Evolutionary conservation across 371 early-diverging fungal genomes (phyloP).

Genomic region (Capillidium heterosporum): DNA sequence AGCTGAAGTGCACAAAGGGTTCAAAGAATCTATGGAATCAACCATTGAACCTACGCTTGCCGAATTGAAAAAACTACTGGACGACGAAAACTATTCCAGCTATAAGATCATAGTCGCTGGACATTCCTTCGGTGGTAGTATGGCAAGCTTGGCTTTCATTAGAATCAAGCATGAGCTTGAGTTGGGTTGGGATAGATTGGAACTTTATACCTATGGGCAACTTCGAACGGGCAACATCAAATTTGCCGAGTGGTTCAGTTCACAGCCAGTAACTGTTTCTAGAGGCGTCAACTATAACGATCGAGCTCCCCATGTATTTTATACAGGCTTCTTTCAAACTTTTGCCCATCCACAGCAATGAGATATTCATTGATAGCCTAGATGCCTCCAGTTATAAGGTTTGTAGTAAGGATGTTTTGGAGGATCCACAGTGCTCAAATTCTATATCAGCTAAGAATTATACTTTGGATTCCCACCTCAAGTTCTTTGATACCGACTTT

Average conservation of each 20-base stretch:
- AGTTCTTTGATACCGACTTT: too few relatives aligned
- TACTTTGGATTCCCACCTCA: too few relatives aligned
- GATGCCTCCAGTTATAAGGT: too few relatives aligned
- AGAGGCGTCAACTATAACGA: not conserved
- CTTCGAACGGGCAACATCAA: not conserved
- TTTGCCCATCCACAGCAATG: too few relatives aligned
- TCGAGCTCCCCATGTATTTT: too few relatives aligned
- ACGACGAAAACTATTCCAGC: not conserved
- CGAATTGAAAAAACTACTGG: not conserved
- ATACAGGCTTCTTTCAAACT: too few relatives aligned
- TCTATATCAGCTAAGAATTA: too few relatives aligned
- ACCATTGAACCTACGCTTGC: not conserved
- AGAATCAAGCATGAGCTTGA: not conserved
- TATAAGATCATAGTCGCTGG: not conserved
- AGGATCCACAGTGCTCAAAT: too few relatives aligned
- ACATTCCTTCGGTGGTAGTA: not conserved
- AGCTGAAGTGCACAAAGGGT: not conserved
- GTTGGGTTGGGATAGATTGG: not conserved
- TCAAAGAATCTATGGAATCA: not conserved
- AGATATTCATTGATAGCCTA: too few relatives aligned
- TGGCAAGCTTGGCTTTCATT: not conserved
- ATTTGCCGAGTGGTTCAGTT: not conserved
- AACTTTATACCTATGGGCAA: not conserved
- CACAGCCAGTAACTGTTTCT: not conserved
- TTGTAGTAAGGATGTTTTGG: too few relatives aligned